Evolutionary conservation across 148 eudicot species (phyloP), one percentile per base, ranked within the genome.

Genomic region (Talinum fruticosum): DNA sequence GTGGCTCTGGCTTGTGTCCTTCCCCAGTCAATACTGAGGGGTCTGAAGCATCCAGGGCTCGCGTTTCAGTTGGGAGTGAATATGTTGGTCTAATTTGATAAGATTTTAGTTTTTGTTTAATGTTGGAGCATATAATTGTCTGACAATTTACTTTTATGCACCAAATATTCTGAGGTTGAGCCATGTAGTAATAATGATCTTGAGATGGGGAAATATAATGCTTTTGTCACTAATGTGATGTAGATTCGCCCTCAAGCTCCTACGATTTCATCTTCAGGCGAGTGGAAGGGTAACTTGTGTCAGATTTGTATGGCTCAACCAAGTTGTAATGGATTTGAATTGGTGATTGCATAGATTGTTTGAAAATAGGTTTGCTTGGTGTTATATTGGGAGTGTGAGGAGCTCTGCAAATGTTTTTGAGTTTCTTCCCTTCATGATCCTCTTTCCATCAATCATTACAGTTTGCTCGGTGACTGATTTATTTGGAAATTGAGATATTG

Each of bases 161-260:
- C 2, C 15, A 23, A 62, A 28, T 62, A 28, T 28, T 26, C 32
- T 0, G 16, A 26, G 66, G 66, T 62, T 28, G 66, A 26, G 66
- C 18, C 2, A 62, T 62, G 57, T 66, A 30, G 24, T 2, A 18
- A 68, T 32, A 35, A 19, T 69, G 38, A 38, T 24, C 0, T 41
- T 41, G 57, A 45, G 32, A 44, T 44, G 74, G 34, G 57, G 74
- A 69, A 38, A 36, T 68, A 28, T 68, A 10, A 21, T 38, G 73
- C 44, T n/a, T 69, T n/a, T n/a, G n/a, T n/a, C n/a, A n/a, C n/a
- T n/a, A n/a, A 37, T 38, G 30, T n/a, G 24, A 12, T 41, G 32
- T 28, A 13, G 36, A 28, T 47, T 1, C 15, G 4, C 6, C 23
- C 30, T 15, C 62, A 10, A 21, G 66, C 15, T 28, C 14, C 33